Conservation (phyloP, 495 filamentous ascomycete genomes). For the Neurospora africana region DNA sequence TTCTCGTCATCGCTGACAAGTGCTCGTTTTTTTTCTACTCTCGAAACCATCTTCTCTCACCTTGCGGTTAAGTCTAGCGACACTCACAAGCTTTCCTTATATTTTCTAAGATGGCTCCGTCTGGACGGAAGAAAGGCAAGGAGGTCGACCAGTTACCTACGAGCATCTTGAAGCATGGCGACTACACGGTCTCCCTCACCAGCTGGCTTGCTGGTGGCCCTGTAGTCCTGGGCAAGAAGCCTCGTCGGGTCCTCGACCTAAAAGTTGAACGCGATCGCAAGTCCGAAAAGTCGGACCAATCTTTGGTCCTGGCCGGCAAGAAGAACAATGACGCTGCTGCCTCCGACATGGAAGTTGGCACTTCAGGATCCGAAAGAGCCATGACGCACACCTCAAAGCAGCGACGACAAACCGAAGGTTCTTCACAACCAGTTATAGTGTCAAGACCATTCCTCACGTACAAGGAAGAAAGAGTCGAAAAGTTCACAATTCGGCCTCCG, state of each 20-base stretch:
- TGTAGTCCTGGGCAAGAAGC: neutral
- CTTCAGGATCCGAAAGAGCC: neutral
- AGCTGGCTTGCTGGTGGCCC: neutral
- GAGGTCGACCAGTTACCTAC: neutral
- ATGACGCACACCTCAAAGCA: neutral
- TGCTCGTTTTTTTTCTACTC: neutral
- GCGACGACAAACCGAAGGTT: neutral
- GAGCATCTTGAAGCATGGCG: neutral
- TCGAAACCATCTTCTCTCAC: neutral
- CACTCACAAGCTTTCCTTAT: neutral
- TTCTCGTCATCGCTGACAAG: neutral
- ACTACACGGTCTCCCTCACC: slow-evolving; percentile 2
- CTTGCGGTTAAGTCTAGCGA: neutral
- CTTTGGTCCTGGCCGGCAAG: neutral
- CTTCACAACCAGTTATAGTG: neutral
- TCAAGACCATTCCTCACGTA: neutral
- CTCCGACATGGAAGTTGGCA: neutral
- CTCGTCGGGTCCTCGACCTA: neutral
- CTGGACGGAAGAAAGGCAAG: neutral
- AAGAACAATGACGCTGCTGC: neutral
- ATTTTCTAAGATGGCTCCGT: neutral
- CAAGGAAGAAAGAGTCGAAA: neutral
- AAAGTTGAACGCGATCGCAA: neutral
- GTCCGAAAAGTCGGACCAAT: neutral
- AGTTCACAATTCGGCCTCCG: neutral